Conservation (phyloP, 345 rosid species). For the Jatropha curcas region DNA sequence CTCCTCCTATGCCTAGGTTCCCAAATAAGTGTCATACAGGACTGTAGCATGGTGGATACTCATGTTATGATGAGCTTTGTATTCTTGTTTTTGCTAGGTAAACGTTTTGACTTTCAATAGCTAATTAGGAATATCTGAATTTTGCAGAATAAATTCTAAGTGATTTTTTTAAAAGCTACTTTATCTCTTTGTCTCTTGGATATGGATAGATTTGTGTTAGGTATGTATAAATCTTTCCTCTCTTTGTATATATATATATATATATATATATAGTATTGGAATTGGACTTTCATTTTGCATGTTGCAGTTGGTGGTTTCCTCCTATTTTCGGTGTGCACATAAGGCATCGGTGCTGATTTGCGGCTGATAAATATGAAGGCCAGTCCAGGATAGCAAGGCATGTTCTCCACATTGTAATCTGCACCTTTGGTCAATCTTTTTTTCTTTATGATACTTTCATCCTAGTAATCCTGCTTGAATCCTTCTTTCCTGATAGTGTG, state of each 20-base stretch:
- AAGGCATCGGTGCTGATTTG: slow-evolving; percentile 40
- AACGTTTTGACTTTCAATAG: background rate
- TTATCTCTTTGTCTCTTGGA: background rate
- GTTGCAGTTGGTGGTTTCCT: slow-evolving; percentile 98
- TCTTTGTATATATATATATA: no score
- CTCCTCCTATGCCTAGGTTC: background rate
- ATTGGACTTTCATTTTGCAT: background rate
- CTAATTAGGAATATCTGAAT: background rate
- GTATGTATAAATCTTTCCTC: background rate
- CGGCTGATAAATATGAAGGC: slow-evolving; percentile 41
- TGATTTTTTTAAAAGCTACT: background rate
- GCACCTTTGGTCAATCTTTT: background rate
- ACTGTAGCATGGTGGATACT: background rate
- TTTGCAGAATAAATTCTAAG: background rate
- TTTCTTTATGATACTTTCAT: background rate
- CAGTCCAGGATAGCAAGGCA: slow-evolving; percentile 69
- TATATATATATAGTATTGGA: no score
- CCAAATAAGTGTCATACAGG: background rate
- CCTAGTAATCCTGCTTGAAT: background rate
- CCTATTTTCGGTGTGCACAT: slow-evolving; percentile 65
- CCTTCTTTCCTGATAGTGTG: slow-evolving; percentile 23
- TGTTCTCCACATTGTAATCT: slow-evolving; percentile 3
- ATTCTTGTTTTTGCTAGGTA: background rate
- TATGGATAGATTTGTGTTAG: no score
- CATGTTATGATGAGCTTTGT: no score